Evolutionary conservation across 495 filamentous ascomycete species (phyloP), one percentile per base, ranked within the genome.

Genomic region (Aspergillus bertholletiae): DNA sequence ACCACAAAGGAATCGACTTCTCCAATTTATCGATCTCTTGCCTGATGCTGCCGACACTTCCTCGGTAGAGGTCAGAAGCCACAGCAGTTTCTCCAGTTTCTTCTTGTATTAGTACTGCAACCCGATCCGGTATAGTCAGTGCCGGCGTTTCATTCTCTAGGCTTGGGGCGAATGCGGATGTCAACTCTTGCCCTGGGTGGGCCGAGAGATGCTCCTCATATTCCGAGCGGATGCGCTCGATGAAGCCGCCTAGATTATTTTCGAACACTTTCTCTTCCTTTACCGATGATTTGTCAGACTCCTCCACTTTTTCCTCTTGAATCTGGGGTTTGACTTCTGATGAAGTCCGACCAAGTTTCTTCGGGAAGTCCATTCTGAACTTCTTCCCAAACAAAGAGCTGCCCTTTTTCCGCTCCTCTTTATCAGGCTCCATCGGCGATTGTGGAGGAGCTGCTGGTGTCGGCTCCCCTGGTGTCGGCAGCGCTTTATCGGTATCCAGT

Each of bases 61-160:
- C 95, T 63, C 92, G 78, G 65, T 96, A 97, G 5, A 97, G 74
- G 74, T 97, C 94, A 23, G 88, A 88, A 46, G 92, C 92, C 44
- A 94, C 94, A 26, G 92, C 94, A 30, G 88, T 88, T 61, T 88
- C 87, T 8, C 83, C 84, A 0, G 88, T 87, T 63, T 98, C 95
- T 66, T 97, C 94, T 67, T 98, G 95, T 47, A 98, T 90, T 43
- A 97, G 88, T 28, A 98, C 88, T 21, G 85, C 88, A 17, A 90
- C 96, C 18, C 82, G 81, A 18, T 83, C 64, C 0, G 94, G 94
- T 17, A 88, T 86, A 54, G 89, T 85, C 20, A 98, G 69, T 22
- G 88, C 82, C 0, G 94, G 94, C 1, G 94, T 95, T 60, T 98
- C 94, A 56, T 78, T 88, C 2, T 88, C 84, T 6, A 87, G 68